Evolutionary conservation across 371 early-diverging fungal genomes (phyloP).

Genomic region (Amoeboaphelidium protococcarum): DNA sequence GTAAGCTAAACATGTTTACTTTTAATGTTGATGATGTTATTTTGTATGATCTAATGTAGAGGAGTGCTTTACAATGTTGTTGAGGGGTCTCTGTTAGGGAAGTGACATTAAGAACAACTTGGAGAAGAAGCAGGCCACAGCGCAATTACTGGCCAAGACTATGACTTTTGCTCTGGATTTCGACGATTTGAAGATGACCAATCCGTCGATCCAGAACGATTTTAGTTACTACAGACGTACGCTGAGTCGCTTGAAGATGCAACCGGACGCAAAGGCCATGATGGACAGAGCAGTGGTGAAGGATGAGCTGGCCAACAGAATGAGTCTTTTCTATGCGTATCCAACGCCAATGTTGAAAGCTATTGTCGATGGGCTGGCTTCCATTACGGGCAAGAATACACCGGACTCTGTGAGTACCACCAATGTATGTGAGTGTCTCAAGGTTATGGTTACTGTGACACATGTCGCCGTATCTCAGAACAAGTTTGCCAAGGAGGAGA

Average conservation of each 20-base stretch:
- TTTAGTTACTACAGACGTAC: slow-evolving; percentile 84
- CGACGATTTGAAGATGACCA: slow-evolving; percentile 33
- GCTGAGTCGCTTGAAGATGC: slow-evolving; percentile 9
- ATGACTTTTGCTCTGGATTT: not conserved
- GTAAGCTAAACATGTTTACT: slow-evolving; percentile 43
- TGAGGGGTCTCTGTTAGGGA: not conserved
- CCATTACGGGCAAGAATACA: not conserved
- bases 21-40: not conserved
- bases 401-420: not conserved
- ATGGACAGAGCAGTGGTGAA: slow-evolving; percentile 17
- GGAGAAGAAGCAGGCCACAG: not conserved
- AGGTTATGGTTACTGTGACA: not conserved
- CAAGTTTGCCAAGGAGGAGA: not conserved
- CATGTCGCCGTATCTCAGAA: not conserved
- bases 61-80: not conserved
- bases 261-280: not conserved
- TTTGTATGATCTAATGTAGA: not conserved
- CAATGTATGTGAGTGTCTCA: not conserved
- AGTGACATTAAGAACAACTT: not conserved
- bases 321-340: slow-evolving; percentile 82
- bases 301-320: slow-evolving; percentile 64
- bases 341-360: slow-evolving; percentile 70
- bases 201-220: slow-evolving; percentile 78
- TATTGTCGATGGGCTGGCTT: slow-evolving; percentile 30
- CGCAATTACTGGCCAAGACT: not conserved